A percentile compares a stretch with the other conserved stretches of the same genome.
Conservation (phyloP, 2,329 filamentous ascomycete genomes). For the Exserohilum rostratum region DNA sequence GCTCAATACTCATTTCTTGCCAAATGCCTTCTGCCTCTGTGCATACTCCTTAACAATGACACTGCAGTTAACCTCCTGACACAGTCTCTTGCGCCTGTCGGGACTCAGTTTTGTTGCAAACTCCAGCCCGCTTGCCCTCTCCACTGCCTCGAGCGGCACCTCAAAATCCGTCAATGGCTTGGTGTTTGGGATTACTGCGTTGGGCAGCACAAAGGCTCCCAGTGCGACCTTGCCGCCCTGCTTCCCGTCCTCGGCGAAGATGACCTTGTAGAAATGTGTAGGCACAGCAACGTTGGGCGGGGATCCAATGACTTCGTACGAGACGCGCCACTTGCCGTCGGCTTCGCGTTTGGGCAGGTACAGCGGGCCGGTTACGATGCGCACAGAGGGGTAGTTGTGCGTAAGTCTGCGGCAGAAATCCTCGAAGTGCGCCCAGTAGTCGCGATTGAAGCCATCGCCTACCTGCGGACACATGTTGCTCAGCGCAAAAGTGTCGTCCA, state of each 20-base stretch:
- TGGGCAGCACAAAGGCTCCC: constrained; percentile 93
- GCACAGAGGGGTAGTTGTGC: constrained; percentile 78
- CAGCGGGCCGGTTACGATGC: constrained; percentile 90
- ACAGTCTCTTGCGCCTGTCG: constrained; percentile 77
- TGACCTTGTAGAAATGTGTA: constrained; percentile 99
- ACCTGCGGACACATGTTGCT: constrained; percentile 99
- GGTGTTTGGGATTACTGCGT: constrained; percentile 83
- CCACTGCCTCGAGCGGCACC: constrained; percentile 89
- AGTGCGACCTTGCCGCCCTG: constrained; percentile 73
- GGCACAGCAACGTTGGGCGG: constrained; percentile 95
- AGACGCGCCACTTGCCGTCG: constrained; percentile 94
- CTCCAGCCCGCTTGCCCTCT: constrained; percentile 89
- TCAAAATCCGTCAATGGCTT: constrained; percentile 92
- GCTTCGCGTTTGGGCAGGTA: constrained; percentile 87
- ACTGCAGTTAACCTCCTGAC: constrained; percentile 83
- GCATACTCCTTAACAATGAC: constrained; percentile 82
- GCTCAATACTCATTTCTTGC: constrained; percentile 31
- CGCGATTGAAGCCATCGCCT: constrained; percentile 95
- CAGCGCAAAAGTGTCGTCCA: constrained; percentile 93
- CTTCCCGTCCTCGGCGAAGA: constrained; percentile 86
- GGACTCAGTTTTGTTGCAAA: constrained; percentile 82
- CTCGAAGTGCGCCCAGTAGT: constrained; percentile 99
- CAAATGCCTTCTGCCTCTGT: constrained; percentile 59
- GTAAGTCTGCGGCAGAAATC: constrained; percentile 92
- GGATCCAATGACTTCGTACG: constrained; percentile 92